Base-by-base conservation (phyloP, 257 asterid genomes). In the Ilex asprella region DNA sequence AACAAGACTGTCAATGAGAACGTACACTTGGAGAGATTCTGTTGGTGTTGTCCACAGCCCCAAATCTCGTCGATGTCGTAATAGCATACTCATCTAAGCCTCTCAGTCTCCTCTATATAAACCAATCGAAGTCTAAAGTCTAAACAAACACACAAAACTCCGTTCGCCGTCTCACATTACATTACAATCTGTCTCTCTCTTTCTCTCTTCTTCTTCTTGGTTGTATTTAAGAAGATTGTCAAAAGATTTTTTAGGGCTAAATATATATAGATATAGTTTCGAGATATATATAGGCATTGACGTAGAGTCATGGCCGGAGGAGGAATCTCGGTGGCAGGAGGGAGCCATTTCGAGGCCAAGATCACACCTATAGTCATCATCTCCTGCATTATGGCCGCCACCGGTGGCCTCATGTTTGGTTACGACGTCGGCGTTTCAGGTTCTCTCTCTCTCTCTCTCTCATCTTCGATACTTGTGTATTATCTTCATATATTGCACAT, bases 371-470 rank as follows among this genome's bases (percentile, higher is more conserved):
- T 86, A 29, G 96, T 88, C 4, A 75, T 88, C 73, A 73, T 86
- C 7, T 88, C 95, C 29, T 88, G 96, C 60, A 75, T 88, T 70
- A 65, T 86, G 88, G 96, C 96, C 2, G 95, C 96, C 70, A 80
- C 86, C 62, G 96, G 96, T 16, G 96, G 96, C 4, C 88, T 88
- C 43, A 88, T 88, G 96, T 88, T 88, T 16, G 96, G 96, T 12
- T 88, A 88, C 10, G 96, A 88, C 12, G 67, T 88, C 2, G 96
- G 96, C 7, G 78, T 86, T 60, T 88, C 96, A 8, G 96, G 96
- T 83, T 47, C 14, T 16, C 46, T n/a, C 16, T 0, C 59, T 21
- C 39, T 21, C 46, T 15, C 27, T 21, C 27, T 21, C 27, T 0
- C 1, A 21, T 21, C 27, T 21, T 21, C 27, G 1, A 21, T 21